Percentiles rank a stretch among this genome's conserved stretches.
Evolutionary conservation across 1,284 basidiomycete genomes (phyloP).

Genomic region (Puccinia novopanici): DNA sequence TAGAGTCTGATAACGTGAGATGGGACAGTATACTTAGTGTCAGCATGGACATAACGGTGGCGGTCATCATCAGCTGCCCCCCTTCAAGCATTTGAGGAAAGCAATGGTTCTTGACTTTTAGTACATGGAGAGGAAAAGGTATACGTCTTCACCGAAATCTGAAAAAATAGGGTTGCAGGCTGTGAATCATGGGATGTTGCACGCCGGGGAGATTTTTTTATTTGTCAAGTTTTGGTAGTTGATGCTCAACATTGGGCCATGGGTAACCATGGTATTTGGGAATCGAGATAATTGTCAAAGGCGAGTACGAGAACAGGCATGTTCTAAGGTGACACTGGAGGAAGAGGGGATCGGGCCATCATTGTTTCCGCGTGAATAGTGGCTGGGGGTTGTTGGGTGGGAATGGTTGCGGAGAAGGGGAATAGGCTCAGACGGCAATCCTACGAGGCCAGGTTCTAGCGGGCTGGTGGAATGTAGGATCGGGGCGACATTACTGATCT

Average conservation of each 20-base stretch:
- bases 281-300: neutral
- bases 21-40: too few relatives aligned
- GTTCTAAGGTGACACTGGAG: conserved; percentile 15
- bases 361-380: neutral
- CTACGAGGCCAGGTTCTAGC: neutral
- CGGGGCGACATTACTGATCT: neutral
- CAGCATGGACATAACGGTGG: too few relatives aligned
- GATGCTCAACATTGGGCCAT: neutral
- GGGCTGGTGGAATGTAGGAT: neutral
- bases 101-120: too few relatives aligned
- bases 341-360: conserved; percentile 20
- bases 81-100: too few relatives aligned
- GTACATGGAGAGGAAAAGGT: too few relatives aligned
- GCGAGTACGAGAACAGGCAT: conserved; percentile 16
- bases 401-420: neutral
- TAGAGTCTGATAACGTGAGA: too few relatives aligned
- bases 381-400: neutral
- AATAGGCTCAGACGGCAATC: neutral
- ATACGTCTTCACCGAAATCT: too few relatives aligned
- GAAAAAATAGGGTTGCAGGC: too few relatives aligned
- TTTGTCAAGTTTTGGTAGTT: neutral
- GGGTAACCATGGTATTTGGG: neutral
- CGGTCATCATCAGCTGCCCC: too few relatives aligned
- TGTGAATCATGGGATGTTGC: too few relatives aligned
- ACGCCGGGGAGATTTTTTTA: neutral